A percentile compares a stretch with the other conserved stretches of the same genome.
These are phyloP conservation scores for Neopestalotiopsis rosae DNA, from an alignment of 2,329 filamentous ascomycete genomes.

Conservation along the genomic window DNA sequence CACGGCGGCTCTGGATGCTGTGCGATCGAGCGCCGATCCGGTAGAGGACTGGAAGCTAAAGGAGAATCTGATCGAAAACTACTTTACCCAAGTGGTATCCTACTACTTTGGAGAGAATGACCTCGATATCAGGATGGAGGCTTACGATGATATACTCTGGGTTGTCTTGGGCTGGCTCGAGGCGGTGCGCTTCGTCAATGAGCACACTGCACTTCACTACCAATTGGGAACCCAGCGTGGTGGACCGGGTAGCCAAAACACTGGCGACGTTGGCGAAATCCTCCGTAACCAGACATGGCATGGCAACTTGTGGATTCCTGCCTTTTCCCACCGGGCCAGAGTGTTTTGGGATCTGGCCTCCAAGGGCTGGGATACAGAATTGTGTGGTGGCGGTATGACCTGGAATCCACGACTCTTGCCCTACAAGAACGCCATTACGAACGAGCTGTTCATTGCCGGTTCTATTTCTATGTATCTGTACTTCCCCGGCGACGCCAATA, in stretches of 20 bases:
- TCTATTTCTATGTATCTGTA: slow-evolving; percentile 89
- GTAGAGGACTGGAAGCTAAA: slow-evolving; percentile 54
- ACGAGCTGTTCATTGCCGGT: slow-evolving; percentile 85
- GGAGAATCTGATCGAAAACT: slow-evolving; percentile 82
- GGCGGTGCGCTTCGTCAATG: slow-evolving; percentile 74
- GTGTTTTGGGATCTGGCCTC: slow-evolving; percentile 85
- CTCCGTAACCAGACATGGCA: slow-evolving; percentile 67
- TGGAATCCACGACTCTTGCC: slow-evolving; percentile 84
- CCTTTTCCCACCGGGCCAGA: slow-evolving; percentile 82
- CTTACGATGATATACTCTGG: slow-evolving; percentile 95
- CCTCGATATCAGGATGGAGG: slow-evolving; percentile 73
- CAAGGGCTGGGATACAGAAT: slow-evolving; percentile 78
- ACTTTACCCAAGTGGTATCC: slow-evolving; percentile 76
- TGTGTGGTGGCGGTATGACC: slow-evolving; percentile 87
- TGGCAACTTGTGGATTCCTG: slow-evolving; percentile 73
- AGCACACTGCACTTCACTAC: slow-evolving; percentile 71
- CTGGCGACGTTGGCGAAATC: slow-evolving; percentile 33
- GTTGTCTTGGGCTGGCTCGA: slow-evolving; percentile 92
- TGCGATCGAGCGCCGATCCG: slow-evolving; percentile 38
- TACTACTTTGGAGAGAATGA: slow-evolving; percentile 90
- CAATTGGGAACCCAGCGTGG: slow-evolving; percentile 25
- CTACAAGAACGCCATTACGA: slow-evolving; percentile 97
- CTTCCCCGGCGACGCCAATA: slow-evolving; percentile 80
- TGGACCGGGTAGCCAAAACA: slow-evolving; percentile 26
- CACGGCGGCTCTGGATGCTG: slow-evolving; percentile 59